Percentiles rank a stretch among this genome's conserved stretches.
Conservation (phyloP, 2,329 filamentous ascomycete species). For the Botryotinia calthae region DNA sequence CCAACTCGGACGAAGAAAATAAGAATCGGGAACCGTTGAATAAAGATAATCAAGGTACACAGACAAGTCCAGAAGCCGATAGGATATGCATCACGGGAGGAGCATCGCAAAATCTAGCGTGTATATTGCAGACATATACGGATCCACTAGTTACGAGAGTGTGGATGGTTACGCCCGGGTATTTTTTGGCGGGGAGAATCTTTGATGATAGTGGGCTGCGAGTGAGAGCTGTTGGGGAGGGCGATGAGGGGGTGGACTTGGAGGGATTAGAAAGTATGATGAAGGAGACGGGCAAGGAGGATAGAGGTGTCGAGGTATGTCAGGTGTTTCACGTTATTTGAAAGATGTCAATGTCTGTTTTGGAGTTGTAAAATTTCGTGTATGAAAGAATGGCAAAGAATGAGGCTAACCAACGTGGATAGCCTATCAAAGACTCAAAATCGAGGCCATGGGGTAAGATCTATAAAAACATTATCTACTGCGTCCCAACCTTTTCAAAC, state of each 20-base stretch:
- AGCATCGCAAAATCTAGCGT: constrained; percentile 78
- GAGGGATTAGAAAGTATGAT: constrained; percentile 48
- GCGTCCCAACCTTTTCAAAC: constrained; percentile 85
- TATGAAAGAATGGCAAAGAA: not conserved
- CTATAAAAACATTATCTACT: constrained; percentile 85
- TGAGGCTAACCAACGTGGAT: not conserved
- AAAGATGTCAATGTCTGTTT: not conserved
- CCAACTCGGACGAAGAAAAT: not conserved
- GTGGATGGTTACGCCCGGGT: constrained; percentile 80
- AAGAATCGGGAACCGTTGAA: not conserved
- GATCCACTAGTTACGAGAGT: constrained; percentile 75
- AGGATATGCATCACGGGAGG: constrained; percentile 81
- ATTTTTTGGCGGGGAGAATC: constrained; percentile 81
- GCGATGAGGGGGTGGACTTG: constrained; percentile 73
- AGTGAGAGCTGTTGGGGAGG: constrained; percentile 70
- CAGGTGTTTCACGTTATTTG: not conserved
- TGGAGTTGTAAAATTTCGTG: not conserved
- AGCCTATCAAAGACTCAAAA: constrained; percentile 39
- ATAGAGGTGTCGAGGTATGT: constrained; percentile 15
- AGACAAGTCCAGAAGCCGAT: constrained; percentile 35
- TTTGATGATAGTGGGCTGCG: constrained; percentile 80
- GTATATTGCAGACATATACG: constrained; percentile 74
- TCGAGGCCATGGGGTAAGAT: constrained; percentile 65
- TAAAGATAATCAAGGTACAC: not conserved
- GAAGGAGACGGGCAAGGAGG: constrained; percentile 22